A percentile compares a stretch with the other conserved stretches of the same genome.
phyloP scores from a whole-genome alignment of 768 basidiomycete species.

The Hypholoma fasciculare region DNA sequence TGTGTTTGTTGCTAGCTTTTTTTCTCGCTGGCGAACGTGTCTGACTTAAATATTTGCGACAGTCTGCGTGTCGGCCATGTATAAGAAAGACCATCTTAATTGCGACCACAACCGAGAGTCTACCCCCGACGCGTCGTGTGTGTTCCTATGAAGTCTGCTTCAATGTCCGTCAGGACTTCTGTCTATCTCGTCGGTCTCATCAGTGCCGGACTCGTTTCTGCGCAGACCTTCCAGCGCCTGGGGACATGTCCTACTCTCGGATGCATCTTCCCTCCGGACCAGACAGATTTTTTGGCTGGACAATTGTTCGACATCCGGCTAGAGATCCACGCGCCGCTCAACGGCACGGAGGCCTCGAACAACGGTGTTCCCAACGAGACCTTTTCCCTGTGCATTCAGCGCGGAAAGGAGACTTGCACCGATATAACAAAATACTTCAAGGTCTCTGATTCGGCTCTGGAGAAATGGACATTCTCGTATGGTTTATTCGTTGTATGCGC shows the following conservation, averaged over 20 bases:
- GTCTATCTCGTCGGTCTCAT: constrained; percentile 20
- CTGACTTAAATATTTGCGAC: background rate
- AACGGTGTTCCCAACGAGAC: constrained; percentile 36
- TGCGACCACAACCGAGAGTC: background rate
- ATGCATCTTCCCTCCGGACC: constrained; percentile 44
- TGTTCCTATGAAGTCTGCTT: background rate
- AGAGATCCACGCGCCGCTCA: constrained; percentile 43
- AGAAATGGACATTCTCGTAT: constrained; percentile 43
- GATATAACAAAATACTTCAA: constrained; percentile 37
- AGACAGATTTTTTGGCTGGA: constrained; percentile 41
- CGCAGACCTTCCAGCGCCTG: constrained; percentile 40
- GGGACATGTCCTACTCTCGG: constrained; percentile 41
- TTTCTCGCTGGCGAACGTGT: background rate
- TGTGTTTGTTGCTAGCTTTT: too few relatives aligned
- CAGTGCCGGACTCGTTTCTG: constrained; percentile 21
- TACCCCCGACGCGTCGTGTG: background rate
- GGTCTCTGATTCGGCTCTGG: constrained; percentile 26
- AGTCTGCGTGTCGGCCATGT: background rate
- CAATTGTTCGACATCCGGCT: constrained; percentile 44
- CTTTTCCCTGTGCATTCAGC: constrained; percentile 40
- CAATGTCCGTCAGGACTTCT: constrained; percentile 2
- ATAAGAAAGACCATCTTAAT: background rate
- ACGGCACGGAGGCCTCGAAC: constrained; percentile 36
- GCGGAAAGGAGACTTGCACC: constrained; percentile 29
- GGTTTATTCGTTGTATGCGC: constrained; percentile 9